Conservation (phyloP, 345 rosid genomes). For the Rhodomyrtus tomentosa region DNA sequence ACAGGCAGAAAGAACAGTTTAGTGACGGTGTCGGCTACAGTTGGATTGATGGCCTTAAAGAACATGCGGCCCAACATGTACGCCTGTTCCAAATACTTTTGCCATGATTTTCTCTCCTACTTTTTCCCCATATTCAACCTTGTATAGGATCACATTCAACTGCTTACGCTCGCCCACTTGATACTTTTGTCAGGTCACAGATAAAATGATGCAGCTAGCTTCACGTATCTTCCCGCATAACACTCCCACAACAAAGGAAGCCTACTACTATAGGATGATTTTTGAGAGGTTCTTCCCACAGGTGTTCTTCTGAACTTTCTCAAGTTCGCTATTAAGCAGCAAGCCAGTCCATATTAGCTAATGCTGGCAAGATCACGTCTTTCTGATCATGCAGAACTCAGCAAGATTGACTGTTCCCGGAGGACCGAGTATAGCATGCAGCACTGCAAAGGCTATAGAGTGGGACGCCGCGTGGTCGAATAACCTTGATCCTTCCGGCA, state of each 20-base stretch:
- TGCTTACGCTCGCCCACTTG: not conserved
- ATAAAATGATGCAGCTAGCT: slow-evolving; percentile 77
- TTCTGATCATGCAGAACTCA: slow-evolving; percentile 41
- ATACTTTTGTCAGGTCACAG: slow-evolving; percentile 46
- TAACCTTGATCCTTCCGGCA: slow-evolving; percentile 91
- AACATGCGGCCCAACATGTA: slow-evolving; percentile 69
- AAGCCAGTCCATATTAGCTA: not conserved
- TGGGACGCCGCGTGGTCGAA: slow-evolving; percentile 85
- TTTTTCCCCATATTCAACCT: not conserved
- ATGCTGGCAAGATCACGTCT: not conserved
- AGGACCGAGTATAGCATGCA: slow-evolving; percentile 85
- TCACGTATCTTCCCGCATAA: slow-evolving; percentile 62
- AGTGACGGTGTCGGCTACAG: slow-evolving; percentile 97
- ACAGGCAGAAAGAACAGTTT: slow-evolving; percentile 95
- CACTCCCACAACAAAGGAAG: slow-evolving; percentile 82
- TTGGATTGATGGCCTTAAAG: slow-evolving; percentile 96
- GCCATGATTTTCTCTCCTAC: not conserved
- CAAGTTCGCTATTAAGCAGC: not conserved
- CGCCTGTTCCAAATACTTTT: not conserved
- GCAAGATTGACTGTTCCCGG: slow-evolving; percentile 81
- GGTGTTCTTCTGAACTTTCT: slow-evolving; percentile 15
- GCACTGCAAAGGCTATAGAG: slow-evolving; percentile 80
- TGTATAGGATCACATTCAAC: not conserved
- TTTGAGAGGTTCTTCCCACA: slow-evolving; percentile 93
- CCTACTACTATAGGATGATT: slow-evolving; percentile 78